phyloP scores from a whole-genome alignment of 208 protist species.

The Trichomonas vaginalis region DNA sequence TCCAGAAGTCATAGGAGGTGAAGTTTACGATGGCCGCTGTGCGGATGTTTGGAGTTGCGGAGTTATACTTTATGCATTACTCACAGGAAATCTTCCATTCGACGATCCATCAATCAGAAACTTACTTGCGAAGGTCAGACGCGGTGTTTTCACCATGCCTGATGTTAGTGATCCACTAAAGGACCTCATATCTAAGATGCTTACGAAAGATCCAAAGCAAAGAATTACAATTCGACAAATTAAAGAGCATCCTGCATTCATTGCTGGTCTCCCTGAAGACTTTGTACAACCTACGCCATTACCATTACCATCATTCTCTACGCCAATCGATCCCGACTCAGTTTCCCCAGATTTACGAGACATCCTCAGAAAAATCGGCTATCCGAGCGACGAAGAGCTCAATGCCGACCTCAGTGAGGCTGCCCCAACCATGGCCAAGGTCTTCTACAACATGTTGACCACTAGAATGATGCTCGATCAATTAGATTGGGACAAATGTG shows the following conservation, averaged over 20 bases:
- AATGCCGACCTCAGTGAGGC: background rate
- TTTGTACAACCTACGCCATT: background rate
- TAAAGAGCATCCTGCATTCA: slow-evolving; percentile 24
- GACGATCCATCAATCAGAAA: slow-evolving; percentile 3
- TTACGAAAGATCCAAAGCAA: background rate
- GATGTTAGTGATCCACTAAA: background rate
- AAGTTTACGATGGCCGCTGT: background rate
- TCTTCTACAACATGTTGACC: background rate
- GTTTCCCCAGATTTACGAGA: background rate
- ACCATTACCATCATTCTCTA: background rate
- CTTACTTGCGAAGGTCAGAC: background rate
- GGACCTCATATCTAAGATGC: slow-evolving; percentile 20
- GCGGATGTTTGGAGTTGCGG: slow-evolving; percentile 16
- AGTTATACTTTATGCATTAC: background rate
- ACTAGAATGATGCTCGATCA: background rate
- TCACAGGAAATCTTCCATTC: background rate
- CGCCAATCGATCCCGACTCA: background rate
- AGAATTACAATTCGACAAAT: slow-evolving; percentile 21
- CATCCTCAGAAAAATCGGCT: background rate
- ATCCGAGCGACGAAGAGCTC: background rate
- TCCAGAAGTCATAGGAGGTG: slow-evolving; percentile 3
- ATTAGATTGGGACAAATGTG: background rate
- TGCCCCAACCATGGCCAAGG: background rate
- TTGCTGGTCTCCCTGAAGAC: background rate
- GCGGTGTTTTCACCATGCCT: background rate